These are phyloP conservation scores for Tricholoma saponaceum DNA, from an alignment of 768 basidiomycete species.

Conservation along the genomic window DNA sequence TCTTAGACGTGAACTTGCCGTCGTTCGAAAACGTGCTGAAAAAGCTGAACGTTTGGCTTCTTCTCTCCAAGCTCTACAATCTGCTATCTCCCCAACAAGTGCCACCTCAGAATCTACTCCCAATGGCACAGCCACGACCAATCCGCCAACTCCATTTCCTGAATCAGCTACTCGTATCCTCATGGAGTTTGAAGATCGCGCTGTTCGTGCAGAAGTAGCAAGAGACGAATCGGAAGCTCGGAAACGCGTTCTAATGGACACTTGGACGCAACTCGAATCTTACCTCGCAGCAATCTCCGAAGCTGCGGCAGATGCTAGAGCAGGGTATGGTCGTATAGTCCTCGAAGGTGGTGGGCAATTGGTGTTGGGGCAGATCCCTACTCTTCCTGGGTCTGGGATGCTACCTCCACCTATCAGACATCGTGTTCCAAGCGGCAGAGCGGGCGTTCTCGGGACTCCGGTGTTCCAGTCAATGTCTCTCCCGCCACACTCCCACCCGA, in stretches of 20 bases:
- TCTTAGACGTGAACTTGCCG: constrained; percentile 46
- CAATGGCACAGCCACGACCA: too few relatives aligned
- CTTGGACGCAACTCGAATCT: constrained; percentile 47
- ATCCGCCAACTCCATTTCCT: constrained; percentile 3
- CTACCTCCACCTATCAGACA: not conserved
- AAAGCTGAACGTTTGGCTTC: constrained; percentile 43
- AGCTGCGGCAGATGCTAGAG: constrained; percentile 46
- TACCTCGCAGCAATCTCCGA: constrained; percentile 43
- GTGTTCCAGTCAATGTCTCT: constrained; percentile 32
- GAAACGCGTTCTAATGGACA: constrained; percentile 37
- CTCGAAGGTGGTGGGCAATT: constrained; percentile 41
- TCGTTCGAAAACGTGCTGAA: constrained; percentile 42
- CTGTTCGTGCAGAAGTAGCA: constrained; percentile 44
- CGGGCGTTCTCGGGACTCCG: not conserved
- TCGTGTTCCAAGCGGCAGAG: not conserved
- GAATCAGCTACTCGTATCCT: constrained; percentile 28
- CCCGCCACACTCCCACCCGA: constrained; percentile 29
- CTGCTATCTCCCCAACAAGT: too few relatives aligned
- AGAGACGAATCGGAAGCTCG: constrained; percentile 55
- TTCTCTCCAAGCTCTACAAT: constrained; percentile 15
- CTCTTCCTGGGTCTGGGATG: not conserved
- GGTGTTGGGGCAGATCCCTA: constrained; percentile 30
- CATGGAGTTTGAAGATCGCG: constrained; percentile 48
- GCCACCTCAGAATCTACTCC: too few relatives aligned
- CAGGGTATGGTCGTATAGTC: constrained; percentile 41